Conservation (phyloP, 2,329 filamentous ascomycete genomes). For the Pseudofabraea citricarpa region DNA sequence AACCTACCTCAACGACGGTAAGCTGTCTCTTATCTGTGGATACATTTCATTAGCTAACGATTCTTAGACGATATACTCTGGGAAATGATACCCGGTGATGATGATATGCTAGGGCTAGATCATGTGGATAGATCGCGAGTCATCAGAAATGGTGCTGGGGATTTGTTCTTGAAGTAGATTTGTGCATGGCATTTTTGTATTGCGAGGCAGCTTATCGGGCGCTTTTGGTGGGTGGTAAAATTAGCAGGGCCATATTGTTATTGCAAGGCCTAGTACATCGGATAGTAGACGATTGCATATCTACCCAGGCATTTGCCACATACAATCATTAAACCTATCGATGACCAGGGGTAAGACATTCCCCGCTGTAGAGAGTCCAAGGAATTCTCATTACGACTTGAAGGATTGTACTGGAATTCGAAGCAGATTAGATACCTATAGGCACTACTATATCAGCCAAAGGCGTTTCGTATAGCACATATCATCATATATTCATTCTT, state of each 20-base stretch:
- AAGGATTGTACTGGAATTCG: too few relatives aligned
- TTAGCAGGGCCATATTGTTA: background rate
- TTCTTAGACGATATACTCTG: conserved; percentile 53
- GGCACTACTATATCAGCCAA: too few relatives aligned
- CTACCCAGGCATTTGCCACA: too few relatives aligned
- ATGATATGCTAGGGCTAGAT: conserved; percentile 61
- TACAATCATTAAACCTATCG: too few relatives aligned
- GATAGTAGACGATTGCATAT: conserved; percentile 3
- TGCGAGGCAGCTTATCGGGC: conserved; percentile 10
- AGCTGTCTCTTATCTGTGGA: conserved; percentile 28
- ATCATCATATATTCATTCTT: too few relatives aligned
- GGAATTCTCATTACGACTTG: too few relatives aligned
- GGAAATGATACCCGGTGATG: conserved; percentile 45
- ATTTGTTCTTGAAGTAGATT: conserved; percentile 51
- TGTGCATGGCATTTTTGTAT: conserved; percentile 10
- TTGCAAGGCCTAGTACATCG: too few relatives aligned
- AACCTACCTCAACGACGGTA: conserved; percentile 83
- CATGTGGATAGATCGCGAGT: conserved; percentile 58
- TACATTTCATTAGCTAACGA: conserved; percentile 9
- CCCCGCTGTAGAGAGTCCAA: too few relatives aligned
- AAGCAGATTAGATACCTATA: too few relatives aligned
- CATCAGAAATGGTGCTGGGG: conserved; percentile 54
- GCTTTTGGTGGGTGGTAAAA: conserved; percentile 4
- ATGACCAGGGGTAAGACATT: too few relatives aligned
- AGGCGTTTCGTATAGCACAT: too few relatives aligned